A percentile compares a stretch with the other conserved stretches of the same genome.
phyloP scores from a whole-genome alignment of 176 grass and related monocot species.

The Melocanna baccifera region DNA sequence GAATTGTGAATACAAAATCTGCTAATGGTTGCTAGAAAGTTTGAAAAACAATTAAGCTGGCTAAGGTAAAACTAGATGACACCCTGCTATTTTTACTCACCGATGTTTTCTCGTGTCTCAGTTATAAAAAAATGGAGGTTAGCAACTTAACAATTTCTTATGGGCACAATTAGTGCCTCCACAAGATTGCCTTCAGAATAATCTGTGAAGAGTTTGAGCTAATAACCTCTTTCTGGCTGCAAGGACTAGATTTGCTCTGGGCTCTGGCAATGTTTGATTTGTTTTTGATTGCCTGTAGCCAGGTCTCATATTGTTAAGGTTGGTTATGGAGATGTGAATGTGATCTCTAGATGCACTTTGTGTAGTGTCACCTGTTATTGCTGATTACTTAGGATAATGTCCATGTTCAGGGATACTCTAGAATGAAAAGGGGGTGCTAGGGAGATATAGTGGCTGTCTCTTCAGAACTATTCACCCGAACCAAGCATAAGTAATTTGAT shows the following conservation, averaged over 20 bases:
- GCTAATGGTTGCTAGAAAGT: background rate
- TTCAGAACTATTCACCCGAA: background rate
- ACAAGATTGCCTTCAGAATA: constrained; percentile 21
- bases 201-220: background rate
- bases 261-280: background rate
- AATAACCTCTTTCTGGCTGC: background rate
- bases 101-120: background rate
- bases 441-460: background rate
- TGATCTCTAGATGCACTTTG: background rate
- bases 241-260: background rate
- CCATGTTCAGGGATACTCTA: background rate
- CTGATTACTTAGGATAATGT: background rate
- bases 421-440: background rate
- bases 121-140: background rate
- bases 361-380: background rate
- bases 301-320: background rate
- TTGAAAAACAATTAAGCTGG: background rate
- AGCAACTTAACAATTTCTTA: background rate
- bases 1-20: background rate
- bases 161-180: background rate
- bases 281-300: background rate
- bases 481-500: background rate
- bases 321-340: background rate
- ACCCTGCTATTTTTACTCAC: background rate
- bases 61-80: background rate